Evolutionary conservation across 768 basidiomycete genomes (phyloP).

Genomic region (Chalciporus pseudorubinellus): DNA sequence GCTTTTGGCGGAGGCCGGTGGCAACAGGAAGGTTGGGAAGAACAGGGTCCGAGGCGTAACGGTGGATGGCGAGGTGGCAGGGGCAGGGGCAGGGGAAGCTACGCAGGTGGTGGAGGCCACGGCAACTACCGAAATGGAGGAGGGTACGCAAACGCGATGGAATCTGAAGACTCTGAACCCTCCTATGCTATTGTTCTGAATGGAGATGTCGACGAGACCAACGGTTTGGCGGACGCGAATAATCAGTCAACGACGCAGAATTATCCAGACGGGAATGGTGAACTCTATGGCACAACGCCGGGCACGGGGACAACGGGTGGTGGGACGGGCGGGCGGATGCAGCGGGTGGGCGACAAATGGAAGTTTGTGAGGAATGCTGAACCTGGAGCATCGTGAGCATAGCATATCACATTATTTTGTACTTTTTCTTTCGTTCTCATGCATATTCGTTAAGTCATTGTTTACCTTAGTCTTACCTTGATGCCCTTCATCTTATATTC

Average conservation of each 20-base stretch:
- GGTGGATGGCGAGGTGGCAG: slow-evolving; percentile 40
- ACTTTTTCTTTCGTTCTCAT: slow-evolving; percentile 6
- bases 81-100: slow-evolving; percentile 35
- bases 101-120: slow-evolving; percentile 34
- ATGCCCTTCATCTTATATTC: not conserved
- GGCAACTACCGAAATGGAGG: slow-evolving; percentile 49
- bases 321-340: slow-evolving; percentile 55
- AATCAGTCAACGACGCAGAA: slow-evolving; percentile 1
- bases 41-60: slow-evolving; percentile 36
- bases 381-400: slow-evolving; percentile 21
- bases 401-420: slow-evolving; percentile 23
- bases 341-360: slow-evolving; percentile 71
- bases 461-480: not conserved
- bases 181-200: slow-evolving; percentile 64
- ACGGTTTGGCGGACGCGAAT: not conserved
- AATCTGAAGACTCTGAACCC: slow-evolving; percentile 26
- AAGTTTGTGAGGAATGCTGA: slow-evolving; percentile 53
- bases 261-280: slow-evolving; percentile 1
- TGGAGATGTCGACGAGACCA: slow-evolving; percentile 36
- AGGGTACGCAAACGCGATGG: slow-evolving; percentile 31
- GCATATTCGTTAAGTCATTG: not conserved
- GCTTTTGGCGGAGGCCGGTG: slow-evolving; percentile 21
- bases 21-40: slow-evolving; percentile 21
- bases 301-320: slow-evolving; percentile 7
- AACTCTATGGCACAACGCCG: not conserved